Conservation (phyloP, 495 filamentous ascomycete genomes). For the Lepidopterella palustris region DNA sequence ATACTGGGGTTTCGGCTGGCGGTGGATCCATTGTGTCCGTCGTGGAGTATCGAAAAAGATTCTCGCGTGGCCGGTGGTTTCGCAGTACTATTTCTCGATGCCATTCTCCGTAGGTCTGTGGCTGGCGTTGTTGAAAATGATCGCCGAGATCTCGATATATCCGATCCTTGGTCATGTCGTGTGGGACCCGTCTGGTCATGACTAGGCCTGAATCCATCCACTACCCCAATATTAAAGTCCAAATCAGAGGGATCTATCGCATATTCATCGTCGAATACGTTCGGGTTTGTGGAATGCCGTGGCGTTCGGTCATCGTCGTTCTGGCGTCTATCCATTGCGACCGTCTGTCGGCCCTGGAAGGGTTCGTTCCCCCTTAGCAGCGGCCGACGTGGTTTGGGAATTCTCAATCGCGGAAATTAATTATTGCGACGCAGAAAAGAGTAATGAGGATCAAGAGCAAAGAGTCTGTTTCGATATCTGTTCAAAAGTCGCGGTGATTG, state of each 20-base stretch:
- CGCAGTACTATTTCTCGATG: slow-evolving; percentile 26
- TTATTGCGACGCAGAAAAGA: neutral
- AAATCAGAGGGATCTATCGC: slow-evolving; percentile 32
- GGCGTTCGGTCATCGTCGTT: slow-evolving; percentile 14
- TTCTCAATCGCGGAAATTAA: neutral
- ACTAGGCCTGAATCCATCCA: slow-evolving; percentile 33
- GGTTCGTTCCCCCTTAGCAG: slow-evolving; percentile 3
- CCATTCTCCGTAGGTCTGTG: slow-evolving; percentile 17
- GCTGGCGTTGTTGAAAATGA: slow-evolving; percentile 3
- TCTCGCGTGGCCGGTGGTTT: slow-evolving; percentile 14
- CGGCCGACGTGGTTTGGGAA: neutral
- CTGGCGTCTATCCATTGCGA: slow-evolving; percentile 26
- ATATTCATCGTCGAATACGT: slow-evolving; percentile 40
- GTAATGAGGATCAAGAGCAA: neutral
- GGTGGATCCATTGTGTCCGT: neutral
- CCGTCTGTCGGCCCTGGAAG: neutral
- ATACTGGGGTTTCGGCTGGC: slow-evolving; percentile 3
- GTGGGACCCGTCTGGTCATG: neutral
- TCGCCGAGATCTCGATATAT: slow-evolving; percentile 1
- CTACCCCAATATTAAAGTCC: slow-evolving; percentile 23
- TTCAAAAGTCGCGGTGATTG: slow-evolving; percentile 3
- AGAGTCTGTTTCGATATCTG: too few relatives aligned
- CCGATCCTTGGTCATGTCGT: slow-evolving; percentile 4
- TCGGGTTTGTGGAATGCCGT: slow-evolving; percentile 17
- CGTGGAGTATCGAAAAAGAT: slow-evolving; percentile 6